These are phyloP conservation scores for Inonotus obliquus DNA, from an alignment of 1,284 basidiomycete species.

Conservation along the genomic window DNA sequence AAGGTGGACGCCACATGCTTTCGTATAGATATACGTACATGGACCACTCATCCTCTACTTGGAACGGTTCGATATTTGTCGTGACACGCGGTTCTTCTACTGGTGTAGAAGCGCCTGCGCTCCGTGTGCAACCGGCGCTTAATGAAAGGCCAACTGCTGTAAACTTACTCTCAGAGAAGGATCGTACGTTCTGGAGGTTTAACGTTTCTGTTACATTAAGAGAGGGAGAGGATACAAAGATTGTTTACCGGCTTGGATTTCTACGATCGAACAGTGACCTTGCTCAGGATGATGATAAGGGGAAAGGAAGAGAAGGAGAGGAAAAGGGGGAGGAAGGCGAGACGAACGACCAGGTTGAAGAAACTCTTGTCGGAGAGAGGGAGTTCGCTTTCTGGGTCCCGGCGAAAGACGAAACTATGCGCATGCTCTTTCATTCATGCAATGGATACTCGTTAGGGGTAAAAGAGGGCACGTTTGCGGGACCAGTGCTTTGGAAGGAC, in stretches of 20 bases:
- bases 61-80: slow-evolving; percentile 22
- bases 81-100: slow-evolving; percentile 5
- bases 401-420: slow-evolving; percentile 22
- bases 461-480: slow-evolving; percentile 17
- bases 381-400: slow-evolving; percentile 20
- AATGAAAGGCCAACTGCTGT: slow-evolving; percentile 2
- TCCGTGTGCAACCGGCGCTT: not conserved
- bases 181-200: slow-evolving; percentile 20
- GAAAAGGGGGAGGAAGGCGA: not conserved
- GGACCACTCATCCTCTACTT: slow-evolving; percentile 13
- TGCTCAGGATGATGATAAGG: not conserved
- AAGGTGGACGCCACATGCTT: not conserved
- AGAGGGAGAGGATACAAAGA: slow-evolving; percentile 11
- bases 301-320: not conserved
- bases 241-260: slow-evolving; percentile 13
- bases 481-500: slow-evolving; percentile 23
- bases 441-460: slow-evolving; percentile 22
- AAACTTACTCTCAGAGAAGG: slow-evolving; percentile 14
- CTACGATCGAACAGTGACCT: not conserved
- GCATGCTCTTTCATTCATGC: slow-evolving; percentile 24
- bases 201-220: slow-evolving; percentile 12
- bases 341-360: not conserved
- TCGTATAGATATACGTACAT: slow-evolving; percentile 20
- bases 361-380: not conserved
- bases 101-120: not conserved